phyloP scores from a whole-genome alignment of 1,139 yeast genomes.

The Yamadazyma triangularis region DNA sequence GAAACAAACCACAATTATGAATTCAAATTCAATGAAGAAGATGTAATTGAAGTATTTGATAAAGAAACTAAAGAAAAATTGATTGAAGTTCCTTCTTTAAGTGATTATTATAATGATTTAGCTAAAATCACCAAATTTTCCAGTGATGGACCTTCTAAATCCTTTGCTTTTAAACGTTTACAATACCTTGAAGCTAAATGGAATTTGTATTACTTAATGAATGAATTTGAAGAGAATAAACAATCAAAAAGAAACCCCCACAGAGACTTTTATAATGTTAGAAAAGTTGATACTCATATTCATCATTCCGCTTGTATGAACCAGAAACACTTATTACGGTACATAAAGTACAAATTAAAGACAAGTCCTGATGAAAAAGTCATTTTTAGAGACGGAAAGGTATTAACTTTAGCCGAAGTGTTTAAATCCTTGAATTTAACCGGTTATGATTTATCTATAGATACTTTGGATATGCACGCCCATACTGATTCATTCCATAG shows the following conservation, averaged over 20 bases:
- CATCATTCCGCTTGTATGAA: constrained; percentile 99
- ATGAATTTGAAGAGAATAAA: constrained; percentile 89
- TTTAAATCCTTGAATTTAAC: constrained; percentile 85
- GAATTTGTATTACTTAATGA: constrained; percentile 82
- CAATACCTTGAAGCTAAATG: constrained; percentile 95
- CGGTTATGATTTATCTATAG: constrained; percentile 93
- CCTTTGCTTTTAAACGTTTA: constrained; percentile 90
- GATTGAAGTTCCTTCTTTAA: constrained; percentile 67
- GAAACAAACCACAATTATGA: constrained; percentile 45
- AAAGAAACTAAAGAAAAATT: constrained; percentile 26
- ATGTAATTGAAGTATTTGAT: constrained; percentile 63
- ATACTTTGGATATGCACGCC: constrained; percentile 98
- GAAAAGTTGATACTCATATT: constrained; percentile 98
- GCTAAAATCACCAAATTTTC: constrained; percentile 67
- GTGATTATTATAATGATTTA: constrained; percentile 80
- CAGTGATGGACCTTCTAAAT: constrained; percentile 95
- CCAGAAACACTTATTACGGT: constrained; percentile 91
- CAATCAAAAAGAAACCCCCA: constrained; percentile 79
- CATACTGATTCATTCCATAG: constrained; percentile 97
- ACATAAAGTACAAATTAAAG: constrained; percentile 79
- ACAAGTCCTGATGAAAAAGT: constrained; percentile 77
- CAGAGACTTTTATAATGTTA: constrained; percentile 94
- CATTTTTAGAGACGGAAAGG: constrained; percentile 86
- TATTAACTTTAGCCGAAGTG: constrained; percentile 82
- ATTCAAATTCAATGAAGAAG: constrained; percentile 53